Conservation (phyloP, 164 flowering plant species). For the Macadamia integrifolia region DNA sequence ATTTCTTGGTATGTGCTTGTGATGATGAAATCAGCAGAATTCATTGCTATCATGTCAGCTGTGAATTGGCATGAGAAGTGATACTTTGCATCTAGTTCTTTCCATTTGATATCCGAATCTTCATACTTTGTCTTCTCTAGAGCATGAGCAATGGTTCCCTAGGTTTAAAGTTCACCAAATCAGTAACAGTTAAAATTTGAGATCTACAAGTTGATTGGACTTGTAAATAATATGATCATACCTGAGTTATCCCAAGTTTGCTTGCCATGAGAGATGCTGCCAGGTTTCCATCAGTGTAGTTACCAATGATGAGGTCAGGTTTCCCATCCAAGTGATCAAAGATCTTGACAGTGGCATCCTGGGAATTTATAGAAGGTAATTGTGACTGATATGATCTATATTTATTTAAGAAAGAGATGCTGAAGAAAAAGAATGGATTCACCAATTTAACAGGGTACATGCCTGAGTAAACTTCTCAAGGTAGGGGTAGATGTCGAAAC, state of each 20-base stretch:
- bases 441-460: neutral
- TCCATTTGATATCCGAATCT: slow-evolving; percentile 90
- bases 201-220: neutral
- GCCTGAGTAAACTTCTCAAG: slow-evolving; percentile 80
- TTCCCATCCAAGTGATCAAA: slow-evolving; percentile 69
- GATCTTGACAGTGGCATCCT: slow-evolving; percentile 80
- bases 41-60: slow-evolving; percentile 89
- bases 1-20: slow-evolving; percentile 98
- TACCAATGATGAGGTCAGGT: slow-evolving; percentile 90
- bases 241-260: slow-evolving; percentile 83
- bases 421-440: neutral
- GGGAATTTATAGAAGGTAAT: neutral
- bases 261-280: slow-evolving; percentile 85
- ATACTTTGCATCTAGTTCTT: slow-evolving; percentile 70
- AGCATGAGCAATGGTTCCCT: slow-evolving; percentile 98
- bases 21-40: slow-evolving; percentile 84
- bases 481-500: slow-evolving; percentile 92
- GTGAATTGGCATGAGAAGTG: slow-evolving; percentile 96
- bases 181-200: neutral
- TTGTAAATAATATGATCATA: slow-evolving; percentile 11
- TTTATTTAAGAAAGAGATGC: neutral
- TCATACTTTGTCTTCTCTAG: slow-evolving; percentile 95
- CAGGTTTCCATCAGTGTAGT: slow-evolving; percentile 86
- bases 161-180: neutral
- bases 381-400: neutral